Evolutionary conservation across 2,329 filamentous ascomycete genomes (phyloP).

Genomic region (Trichophyton mentagrophytes): DNA sequence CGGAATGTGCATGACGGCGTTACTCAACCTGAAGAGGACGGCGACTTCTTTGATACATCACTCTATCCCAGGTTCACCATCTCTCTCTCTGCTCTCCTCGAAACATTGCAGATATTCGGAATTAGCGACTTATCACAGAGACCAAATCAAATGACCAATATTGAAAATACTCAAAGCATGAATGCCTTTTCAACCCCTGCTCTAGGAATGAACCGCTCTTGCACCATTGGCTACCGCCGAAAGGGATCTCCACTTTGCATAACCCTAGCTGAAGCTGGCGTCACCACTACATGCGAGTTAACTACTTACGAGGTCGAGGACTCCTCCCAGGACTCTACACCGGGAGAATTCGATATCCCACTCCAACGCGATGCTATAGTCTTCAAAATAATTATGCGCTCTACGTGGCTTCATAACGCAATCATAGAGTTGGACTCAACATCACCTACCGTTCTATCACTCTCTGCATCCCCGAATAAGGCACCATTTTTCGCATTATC

Average conservation of each 20-base stretch:
- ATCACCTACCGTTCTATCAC: slow-evolving; percentile 57
- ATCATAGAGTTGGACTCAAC: slow-evolving; percentile 47
- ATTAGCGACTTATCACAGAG: slow-evolving; percentile 47
- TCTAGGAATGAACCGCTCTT: slow-evolving; percentile 72
- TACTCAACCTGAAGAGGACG: slow-evolving; percentile 25
- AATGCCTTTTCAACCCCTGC: slow-evolving; percentile 75
- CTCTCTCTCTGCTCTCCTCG: slow-evolving; percentile 72
- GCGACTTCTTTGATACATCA: slow-evolving; percentile 25
- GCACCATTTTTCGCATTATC: slow-evolving; percentile 65
- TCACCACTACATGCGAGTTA: slow-evolving; percentile 80
- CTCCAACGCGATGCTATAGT: slow-evolving; percentile 67
- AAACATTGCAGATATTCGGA: slow-evolving; percentile 91
- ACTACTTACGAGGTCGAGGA: slow-evolving; percentile 73
- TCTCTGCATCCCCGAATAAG: slow-evolving; percentile 47
- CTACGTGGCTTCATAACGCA: slow-evolving; percentile 39
- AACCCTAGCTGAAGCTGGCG: slow-evolving; percentile 70
- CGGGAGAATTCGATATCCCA: slow-evolving; percentile 49
- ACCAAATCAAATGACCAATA: slow-evolving; percentile 21
- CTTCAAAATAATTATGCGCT: slow-evolving; percentile 91
- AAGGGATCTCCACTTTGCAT: slow-evolving; percentile 70
- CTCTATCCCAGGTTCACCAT: slow-evolving; percentile 65
- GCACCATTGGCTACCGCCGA: slow-evolving; percentile 64
- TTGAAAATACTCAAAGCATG: slow-evolving; percentile 31
- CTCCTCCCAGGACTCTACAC: slow-evolving; percentile 40
- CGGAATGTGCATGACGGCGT: slow-evolving; percentile 15